phyloP scores from a whole-genome alignment of 352 stramenopile species.

The Aphanomyces stellatus region DNA sequence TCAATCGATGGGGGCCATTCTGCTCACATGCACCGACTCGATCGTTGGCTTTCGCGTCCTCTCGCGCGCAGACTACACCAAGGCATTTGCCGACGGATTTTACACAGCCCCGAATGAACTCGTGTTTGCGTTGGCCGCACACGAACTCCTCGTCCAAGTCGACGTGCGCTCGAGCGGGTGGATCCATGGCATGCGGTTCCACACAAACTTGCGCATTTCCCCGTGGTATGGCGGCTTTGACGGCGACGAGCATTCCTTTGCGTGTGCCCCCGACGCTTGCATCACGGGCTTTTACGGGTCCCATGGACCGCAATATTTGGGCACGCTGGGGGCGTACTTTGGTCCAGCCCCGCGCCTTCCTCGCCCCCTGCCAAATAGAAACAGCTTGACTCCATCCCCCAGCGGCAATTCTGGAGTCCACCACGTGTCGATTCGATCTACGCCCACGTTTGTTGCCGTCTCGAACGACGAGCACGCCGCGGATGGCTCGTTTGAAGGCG shows the following conservation, averaged over 20 bases:
- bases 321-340: slow-evolving; percentile 15
- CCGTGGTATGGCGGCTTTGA: slow-evolving; percentile 25
- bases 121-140: slow-evolving; percentile 24
- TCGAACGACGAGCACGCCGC: too few relatives aligned
- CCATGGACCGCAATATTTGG: slow-evolving; percentile 9
- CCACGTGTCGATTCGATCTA: background rate
- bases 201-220: slow-evolving; percentile 27
- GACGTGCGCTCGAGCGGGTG: slow-evolving; percentile 18
- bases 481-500: background rate
- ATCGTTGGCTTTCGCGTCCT: slow-evolving; percentile 26
- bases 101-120: slow-evolving; percentile 21
- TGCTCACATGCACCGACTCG: slow-evolving; percentile 22
- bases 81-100: slow-evolving; percentile 24
- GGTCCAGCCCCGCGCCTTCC: background rate
- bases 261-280: slow-evolving; percentile 1
- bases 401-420: background rate
- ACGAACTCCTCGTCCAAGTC: slow-evolving; percentile 25
- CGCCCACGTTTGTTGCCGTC: too few relatives aligned
- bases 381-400: background rate
- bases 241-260: slow-evolving; percentile 9
- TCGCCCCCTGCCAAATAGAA: background rate
- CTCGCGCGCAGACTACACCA: slow-evolving; percentile 20
- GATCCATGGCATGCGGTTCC: slow-evolving; percentile 25
- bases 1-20: slow-evolving; percentile 20
- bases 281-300: slow-evolving; percentile 18